These are phyloP conservation scores for Leishmania braziliensis DNA, from an alignment of 208 protist genomes.

Conservation along the genomic window DNA sequence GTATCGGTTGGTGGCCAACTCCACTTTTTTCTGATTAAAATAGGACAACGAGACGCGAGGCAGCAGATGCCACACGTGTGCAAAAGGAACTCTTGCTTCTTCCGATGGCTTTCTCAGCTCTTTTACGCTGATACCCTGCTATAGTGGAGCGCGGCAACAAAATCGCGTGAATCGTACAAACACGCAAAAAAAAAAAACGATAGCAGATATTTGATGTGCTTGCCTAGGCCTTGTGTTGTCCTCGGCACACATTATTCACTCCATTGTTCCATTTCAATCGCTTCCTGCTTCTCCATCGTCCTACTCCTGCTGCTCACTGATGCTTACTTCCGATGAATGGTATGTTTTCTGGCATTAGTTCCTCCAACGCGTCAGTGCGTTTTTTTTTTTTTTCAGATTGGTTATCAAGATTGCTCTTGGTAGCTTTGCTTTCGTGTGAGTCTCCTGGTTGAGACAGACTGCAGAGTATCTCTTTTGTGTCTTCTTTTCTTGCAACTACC, in stretches of 20 bases:
- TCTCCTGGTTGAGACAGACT: not conserved
- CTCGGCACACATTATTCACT: not conserved
- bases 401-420: not conserved
- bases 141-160: not conserved
- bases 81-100: not conserved
- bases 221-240: not conserved
- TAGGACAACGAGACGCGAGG: not conserved
- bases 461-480: not conserved
- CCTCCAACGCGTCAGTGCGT: not conserved
- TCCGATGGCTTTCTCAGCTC: not conserved
- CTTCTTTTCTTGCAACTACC: not conserved
- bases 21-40: not conserved
- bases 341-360: not conserved
- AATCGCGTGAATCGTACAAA: too few relatives aligned
- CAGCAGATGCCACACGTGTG: too few relatives aligned
- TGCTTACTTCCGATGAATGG: not conserved
- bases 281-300: not conserved
- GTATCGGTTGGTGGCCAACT: not conserved
- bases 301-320: not conserved
- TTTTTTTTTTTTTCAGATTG: not conserved
- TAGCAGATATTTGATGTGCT: not conserved
- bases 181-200: too few relatives aligned
- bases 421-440: not conserved
- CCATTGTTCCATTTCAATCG: not conserved
- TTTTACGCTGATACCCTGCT: not conserved